Conservation (phyloP, 2,329 filamentous ascomycete species). For the Botrytis porri region DNA sequence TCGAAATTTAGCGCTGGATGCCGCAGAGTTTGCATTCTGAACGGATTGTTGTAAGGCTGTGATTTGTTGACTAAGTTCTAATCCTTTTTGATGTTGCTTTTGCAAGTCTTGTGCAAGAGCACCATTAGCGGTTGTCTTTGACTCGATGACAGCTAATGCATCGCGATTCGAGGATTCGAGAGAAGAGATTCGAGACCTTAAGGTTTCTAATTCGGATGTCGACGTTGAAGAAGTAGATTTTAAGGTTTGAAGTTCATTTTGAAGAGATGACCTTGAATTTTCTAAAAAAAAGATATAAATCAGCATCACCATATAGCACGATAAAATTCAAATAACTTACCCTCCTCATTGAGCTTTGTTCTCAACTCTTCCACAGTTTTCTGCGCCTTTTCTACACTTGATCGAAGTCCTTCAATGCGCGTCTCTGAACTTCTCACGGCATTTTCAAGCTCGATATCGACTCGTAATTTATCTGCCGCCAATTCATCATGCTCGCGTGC, state of each 20-base stretch:
- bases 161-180: constrained; percentile 92
- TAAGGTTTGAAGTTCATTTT: constrained; percentile 76
- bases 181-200: constrained; percentile 79
- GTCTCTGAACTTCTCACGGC: constrained; percentile 79
- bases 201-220: constrained; percentile 68
- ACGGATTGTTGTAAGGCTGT: constrained; percentile 77
- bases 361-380: constrained; percentile 80
- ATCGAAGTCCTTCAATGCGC: constrained; percentile 77
- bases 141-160: constrained; percentile 81
- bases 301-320: constrained; percentile 13
- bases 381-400: constrained; percentile 75
- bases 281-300: constrained; percentile 52
- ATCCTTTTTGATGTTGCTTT: constrained; percentile 81
- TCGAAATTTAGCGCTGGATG: constrained; percentile 80
- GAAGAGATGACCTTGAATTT: constrained; percentile 68
- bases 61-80: constrained; percentile 80
- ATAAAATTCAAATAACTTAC: constrained; percentile 46
- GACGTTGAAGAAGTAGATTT: constrained; percentile 74
- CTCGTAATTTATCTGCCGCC: constrained; percentile 81
- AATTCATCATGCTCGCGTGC: constrained; percentile 79
- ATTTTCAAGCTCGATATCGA: constrained; percentile 92
- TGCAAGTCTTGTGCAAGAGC: constrained; percentile 82
- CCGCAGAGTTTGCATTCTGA: constrained; percentile 75
- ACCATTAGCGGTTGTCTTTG: constrained; percentile 84
- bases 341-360: constrained; percentile 77